Evolutionary conservation across 352 stramenopile species (phyloP), one percentile per base, ranked within the genome.

Genomic region (Phytophthora tentaculata): DNA sequence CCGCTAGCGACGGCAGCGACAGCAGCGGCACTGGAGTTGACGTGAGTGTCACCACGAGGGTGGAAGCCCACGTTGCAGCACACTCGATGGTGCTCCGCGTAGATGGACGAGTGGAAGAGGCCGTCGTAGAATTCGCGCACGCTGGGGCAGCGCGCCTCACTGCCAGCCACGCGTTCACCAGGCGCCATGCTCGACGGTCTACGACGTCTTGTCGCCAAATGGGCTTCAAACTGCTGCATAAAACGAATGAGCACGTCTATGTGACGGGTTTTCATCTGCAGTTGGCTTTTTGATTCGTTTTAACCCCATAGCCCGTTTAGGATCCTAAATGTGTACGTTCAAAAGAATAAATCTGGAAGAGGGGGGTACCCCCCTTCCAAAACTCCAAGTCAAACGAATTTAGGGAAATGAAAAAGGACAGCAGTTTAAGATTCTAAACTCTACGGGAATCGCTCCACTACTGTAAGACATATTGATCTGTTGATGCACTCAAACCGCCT

Each of bases 111-210:
- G 75, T 87, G 77, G 77, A 87, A 93, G 55, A 93, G 67, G 19
- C 85, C 80, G 67, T 93, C 81, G 72, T 93, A 93, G 73, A 93
- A 91, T 55, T 83, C 82, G 45, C 79, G 73, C 44, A 91, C 73
- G 66, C 69, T 89, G 23, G 79, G 65, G 52, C 51, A 23, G 43
- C 53, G 54, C 19, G 22, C 35, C 19, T 67, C 54, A 32, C 17
- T 58, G 59, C 39, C 48, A 19, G 17, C 43, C 12, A 19, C 19
- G 22, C 13, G 13, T 39, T 61, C 59, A 5, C 53, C 52, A 23
- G 58, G 54, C n/a, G 59, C 58, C 69, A 47, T 35, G 20, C 20
- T 37, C 5, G 3, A 13, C n/a, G n/a, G 26, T 50, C 17, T 65
- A 26, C n/a, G 43, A 23, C 49, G 49, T 53, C 64, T 57, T 62